Conservation (phyloP, 2,329 filamentous ascomycete genomes). For the Colletotrichum sp. region DNA sequence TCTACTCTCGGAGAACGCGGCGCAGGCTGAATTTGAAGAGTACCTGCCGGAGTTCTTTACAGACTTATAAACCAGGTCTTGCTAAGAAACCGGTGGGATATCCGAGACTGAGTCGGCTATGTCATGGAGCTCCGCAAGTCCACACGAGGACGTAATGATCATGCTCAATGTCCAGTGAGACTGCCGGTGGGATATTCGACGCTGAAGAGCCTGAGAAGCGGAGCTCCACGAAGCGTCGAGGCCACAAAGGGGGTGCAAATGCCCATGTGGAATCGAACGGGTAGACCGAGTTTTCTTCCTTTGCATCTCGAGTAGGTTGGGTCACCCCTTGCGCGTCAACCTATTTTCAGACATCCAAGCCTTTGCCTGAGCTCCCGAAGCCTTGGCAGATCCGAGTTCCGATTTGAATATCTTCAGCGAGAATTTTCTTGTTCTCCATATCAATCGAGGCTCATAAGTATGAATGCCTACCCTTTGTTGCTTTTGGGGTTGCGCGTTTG, state of each 20-base stretch:
- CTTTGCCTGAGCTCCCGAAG: accelerated
- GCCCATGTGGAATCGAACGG: neutral
- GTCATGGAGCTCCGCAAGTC: neutral
- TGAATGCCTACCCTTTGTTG: accelerated
- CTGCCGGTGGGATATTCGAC: neutral
- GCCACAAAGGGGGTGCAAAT: accelerated
- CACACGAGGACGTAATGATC: neutral
- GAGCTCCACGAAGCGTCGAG: neutral
- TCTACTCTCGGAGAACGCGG: too few relatives aligned
- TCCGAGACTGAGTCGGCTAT: accelerated
- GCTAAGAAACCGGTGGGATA: neutral
- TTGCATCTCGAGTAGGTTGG: neutral
- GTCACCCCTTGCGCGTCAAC: neutral
- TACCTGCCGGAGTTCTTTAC: too few relatives aligned
- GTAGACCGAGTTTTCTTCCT: neutral
- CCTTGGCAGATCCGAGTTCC: accelerated
- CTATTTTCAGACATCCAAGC: neutral
- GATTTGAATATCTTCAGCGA: accelerated
- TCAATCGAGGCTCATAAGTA: neutral
- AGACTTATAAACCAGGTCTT: neutral
- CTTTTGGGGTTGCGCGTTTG: neutral
- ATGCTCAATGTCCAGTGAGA: neutral
- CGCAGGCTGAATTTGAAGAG: too few relatives aligned
- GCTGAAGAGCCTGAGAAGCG: neutral
- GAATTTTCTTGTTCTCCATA: too few relatives aligned